phyloP scores from a whole-genome alignment of 192 early-diverging fungal genomes.

The Neocallimastix lanati region DNA sequence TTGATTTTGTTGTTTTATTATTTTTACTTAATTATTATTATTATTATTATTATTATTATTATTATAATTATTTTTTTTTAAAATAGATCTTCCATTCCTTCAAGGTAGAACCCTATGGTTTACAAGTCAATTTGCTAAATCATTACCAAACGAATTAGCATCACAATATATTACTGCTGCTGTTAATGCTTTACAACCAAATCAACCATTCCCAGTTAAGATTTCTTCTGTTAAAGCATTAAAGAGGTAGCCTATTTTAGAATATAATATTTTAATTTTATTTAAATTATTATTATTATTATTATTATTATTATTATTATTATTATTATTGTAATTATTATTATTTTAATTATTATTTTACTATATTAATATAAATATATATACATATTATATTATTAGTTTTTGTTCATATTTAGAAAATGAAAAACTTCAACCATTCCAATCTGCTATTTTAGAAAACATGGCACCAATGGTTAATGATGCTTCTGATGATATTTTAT shows the following conservation, averaged over 20 bases:
- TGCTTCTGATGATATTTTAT: conserved; percentile 47
- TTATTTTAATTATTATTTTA: too few relatives aligned
- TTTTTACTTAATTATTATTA: too few relatives aligned
- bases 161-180: conserved; percentile 59
- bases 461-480: conserved; percentile 27
- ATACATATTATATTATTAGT: neutral
- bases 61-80: too few relatives aligned
- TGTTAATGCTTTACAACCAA: conserved; percentile 39
- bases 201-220: conserved; percentile 37
- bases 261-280: too few relatives aligned
- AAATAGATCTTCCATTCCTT: conserved; percentile 52
- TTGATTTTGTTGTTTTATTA: too few relatives aligned
- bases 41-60: too few relatives aligned
- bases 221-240: conserved; percentile 51
- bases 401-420: neutral
- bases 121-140: conserved; percentile 55
- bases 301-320: neutral
- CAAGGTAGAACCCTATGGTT: conserved; percentile 84
- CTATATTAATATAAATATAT: too few relatives aligned
- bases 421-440: conserved; percentile 17
- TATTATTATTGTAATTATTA: neutral
- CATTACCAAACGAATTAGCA: conserved; percentile 45
- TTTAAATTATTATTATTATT: too few relatives aligned
- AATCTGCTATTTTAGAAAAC: conserved; percentile 37
- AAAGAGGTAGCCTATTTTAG: conserved; percentile 41